These are phyloP conservation scores for Euphrasia confusa DNA, from an alignment of 257 asterid species.

Conservation along the genomic window DNA sequence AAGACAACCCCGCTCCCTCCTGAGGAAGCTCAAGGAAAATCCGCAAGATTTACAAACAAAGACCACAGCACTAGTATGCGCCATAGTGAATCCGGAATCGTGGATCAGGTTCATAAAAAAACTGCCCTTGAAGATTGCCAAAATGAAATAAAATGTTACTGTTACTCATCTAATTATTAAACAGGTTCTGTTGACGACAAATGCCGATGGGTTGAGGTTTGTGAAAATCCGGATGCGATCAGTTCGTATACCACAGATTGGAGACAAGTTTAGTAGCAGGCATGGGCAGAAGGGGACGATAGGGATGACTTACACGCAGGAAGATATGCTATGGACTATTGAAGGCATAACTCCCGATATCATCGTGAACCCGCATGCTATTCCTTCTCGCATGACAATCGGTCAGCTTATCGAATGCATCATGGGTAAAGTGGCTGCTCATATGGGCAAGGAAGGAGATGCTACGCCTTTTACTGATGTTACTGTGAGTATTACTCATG, in stretches of 20 bases:
- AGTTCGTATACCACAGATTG: conserved; percentile 87
- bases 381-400: conserved; percentile 97
- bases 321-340: conserved; percentile 91
- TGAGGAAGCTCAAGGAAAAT: conserved; percentile 76
- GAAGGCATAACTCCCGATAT: conserved; percentile 94
- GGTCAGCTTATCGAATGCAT: conserved; percentile 94
- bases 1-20: conserved; percentile 80
- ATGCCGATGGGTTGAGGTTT: conserved; percentile 91
- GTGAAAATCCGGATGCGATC: conserved; percentile 91
- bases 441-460: conserved; percentile 97
- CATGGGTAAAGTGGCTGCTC: conserved; percentile 97
- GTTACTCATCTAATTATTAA: not conserved
- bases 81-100: conserved; percentile 87
- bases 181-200: conserved; percentile 66
- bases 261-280: conserved; percentile 90
- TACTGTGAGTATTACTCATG: conserved; percentile 31
- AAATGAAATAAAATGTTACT: no score
- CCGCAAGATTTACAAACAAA: conserved; percentile 75
- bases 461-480: conserved; percentile 98
- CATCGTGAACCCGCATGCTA: conserved; percentile 94
- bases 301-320: conserved; percentile 93
- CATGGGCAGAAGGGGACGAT: conserved; percentile 98
- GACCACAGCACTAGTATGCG: conserved; percentile 95
- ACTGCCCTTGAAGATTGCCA: no score
- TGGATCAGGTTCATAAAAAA: conserved; percentile 54